Conservation (phyloP, 176 grass and related monocot species). For the Pharus latifolius region DNA sequence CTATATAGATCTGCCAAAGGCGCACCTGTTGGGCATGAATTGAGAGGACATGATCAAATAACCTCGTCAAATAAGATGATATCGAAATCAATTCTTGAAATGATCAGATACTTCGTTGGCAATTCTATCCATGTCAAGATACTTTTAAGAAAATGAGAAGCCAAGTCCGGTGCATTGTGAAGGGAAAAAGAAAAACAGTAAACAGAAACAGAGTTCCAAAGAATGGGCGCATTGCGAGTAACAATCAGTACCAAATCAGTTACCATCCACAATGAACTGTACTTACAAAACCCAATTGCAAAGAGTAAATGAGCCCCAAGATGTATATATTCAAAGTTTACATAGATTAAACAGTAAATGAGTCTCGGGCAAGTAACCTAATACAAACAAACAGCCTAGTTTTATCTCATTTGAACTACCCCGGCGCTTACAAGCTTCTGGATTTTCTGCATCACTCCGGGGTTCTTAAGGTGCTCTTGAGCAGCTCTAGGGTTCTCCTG, state of each 20-base stretch:
- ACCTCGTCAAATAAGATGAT: too few species aligned
- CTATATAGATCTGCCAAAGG: too few species aligned
- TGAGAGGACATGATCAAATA: too few species aligned
- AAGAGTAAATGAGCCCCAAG: background rate
- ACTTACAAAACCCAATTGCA: background rate
- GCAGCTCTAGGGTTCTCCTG: conserved; percentile 73
- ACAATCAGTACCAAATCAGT: background rate
- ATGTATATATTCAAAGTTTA: background rate
- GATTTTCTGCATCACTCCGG: conserved; percentile 77
- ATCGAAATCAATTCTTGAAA: too few species aligned
- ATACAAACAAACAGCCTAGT: background rate
- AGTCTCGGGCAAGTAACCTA: background rate
- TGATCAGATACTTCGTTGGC: too few species aligned
- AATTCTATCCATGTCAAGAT: too few species aligned
- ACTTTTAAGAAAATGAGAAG: too few species aligned
- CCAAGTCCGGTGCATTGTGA: too few species aligned
- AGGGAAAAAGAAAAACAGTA: too few species aligned
- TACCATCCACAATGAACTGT: background rate
- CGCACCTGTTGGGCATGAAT: too few species aligned
- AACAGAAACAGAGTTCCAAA: too few species aligned
- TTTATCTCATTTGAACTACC: conserved; percentile 72
- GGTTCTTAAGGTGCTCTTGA: conserved; percentile 74
- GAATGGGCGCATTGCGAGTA: too few species aligned
- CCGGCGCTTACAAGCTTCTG: conserved; percentile 75
- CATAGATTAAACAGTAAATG: background rate